Percentiles rank a stretch among this genome's conserved stretches.
Conservation (phyloP, 257 asterid genomes). For the Fraxinus excelsior region DNA sequence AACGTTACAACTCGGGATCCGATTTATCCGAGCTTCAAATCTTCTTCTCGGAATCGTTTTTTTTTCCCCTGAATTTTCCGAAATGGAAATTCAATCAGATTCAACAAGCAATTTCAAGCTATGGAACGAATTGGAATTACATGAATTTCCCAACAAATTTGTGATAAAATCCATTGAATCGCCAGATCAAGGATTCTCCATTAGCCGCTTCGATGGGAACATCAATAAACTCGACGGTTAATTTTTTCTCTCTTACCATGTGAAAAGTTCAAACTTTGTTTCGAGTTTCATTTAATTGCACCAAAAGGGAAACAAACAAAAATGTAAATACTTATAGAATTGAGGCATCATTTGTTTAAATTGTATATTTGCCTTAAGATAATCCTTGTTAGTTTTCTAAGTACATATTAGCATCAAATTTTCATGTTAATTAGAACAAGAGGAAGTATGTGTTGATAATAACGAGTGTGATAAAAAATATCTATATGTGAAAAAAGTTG, state of each 20-base stretch:
- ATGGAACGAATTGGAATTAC: slow-evolving; percentile 72
- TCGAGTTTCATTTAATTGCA: background rate
- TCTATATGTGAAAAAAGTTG: background rate
- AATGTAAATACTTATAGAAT: background rate
- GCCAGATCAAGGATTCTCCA: slow-evolving; percentile 76
- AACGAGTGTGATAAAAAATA: background rate
- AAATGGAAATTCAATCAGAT: slow-evolving; percentile 53
- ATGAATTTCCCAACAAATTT: slow-evolving; percentile 63
- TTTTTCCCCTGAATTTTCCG: background rate
- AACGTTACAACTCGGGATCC: background rate
- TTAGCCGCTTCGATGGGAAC: slow-evolving; percentile 67
- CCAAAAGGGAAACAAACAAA: background rate
- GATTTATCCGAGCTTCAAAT: background rate
- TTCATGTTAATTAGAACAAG: background rate
- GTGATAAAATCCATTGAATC: slow-evolving; percentile 64
- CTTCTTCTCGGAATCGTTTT: background rate
- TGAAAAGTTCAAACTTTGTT: background rate
- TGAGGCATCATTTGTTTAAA: slow-evolving; percentile 14
- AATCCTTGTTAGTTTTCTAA: background rate
- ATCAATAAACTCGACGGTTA: slow-evolving; percentile 57
- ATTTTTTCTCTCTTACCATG: slow-evolving; percentile 5
- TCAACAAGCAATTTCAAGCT: slow-evolving; percentile 54
- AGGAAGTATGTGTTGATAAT: background rate
- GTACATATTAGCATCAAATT: background rate
- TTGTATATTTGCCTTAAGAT: background rate